Evolutionary conservation across 805 yeast genomes (phyloP), one percentile per base, ranked within the genome.

Genomic region (Candida adriatica): DNA sequence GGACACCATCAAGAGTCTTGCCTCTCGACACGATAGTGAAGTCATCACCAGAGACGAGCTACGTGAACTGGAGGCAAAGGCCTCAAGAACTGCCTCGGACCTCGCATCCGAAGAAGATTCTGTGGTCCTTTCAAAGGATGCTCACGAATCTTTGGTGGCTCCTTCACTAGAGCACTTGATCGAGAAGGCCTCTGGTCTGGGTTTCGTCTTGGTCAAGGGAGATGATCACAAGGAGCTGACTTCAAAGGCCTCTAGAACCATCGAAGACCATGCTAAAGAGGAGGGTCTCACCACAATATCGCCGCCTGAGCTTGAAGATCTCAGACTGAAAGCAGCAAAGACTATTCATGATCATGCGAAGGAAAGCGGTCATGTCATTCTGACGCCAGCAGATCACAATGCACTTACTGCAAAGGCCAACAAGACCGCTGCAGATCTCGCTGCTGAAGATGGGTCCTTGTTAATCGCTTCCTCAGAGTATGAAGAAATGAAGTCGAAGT

Each of bases 241-340:
- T n/a, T n/a, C n/a, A n/a, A 35, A 18, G 13, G 38, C 51, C 1
- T 25, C 43, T 10, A 45, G 39, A 11, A 43, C 47, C 4, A 23
- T 55, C 13, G 37, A 41, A n/a, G 49, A 39, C 4, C 43, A 41
- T 26, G 56, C 56, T 2, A 30, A 35, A 11, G 49, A 40, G 13
- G 26, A 39, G 9, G 26, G 37, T 6, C 26, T 33, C 28, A 35
- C 35, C 7, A 34, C 39, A 4, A 15, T 48, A 8, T 23, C 42
- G 4, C 19, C 29, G 9, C 35, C 29, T 8, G 51, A 43, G 8
- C 37, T 40, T 27, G 18, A 33, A n/a, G 31, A 30, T 9, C 27
- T 47, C 1, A n/a, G 29, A 8, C 22, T 28, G 6, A 48, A 48
- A n/a, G 29, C 18, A 5, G n/a, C 23, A 15, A n/a, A n/a, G n/a